These are phyloP conservation scores for Kazachstania bromeliacearum DNA, from an alignment of 805 yeast species.

Conservation along the genomic window DNA sequence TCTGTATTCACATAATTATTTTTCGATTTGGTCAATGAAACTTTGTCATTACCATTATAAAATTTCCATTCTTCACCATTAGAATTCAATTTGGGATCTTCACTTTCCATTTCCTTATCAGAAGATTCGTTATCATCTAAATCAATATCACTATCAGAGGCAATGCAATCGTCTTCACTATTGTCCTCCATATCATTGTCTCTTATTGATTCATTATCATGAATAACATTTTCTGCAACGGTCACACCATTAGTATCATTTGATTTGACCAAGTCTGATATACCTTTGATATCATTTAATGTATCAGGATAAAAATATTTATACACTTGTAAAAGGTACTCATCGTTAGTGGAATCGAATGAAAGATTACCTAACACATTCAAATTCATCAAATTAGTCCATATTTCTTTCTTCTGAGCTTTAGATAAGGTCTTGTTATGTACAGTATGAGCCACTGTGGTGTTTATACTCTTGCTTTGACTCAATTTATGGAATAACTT, in stretches of 20 bases:
- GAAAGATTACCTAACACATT: constrained; percentile 29
- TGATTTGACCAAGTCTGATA: constrained; percentile 1
- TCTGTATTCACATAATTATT: constrained; percentile 15
- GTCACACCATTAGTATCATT: background rate
- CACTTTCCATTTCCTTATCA: no score
- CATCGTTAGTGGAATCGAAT: constrained; percentile 23
- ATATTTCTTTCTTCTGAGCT: constrained; percentile 22
- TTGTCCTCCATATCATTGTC: background rate
- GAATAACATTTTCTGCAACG: background rate
- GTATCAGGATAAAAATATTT: constrained; percentile 27
- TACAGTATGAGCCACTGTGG: background rate
- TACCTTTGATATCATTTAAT: no score
- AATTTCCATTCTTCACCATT: no score
- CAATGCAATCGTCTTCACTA: constrained; percentile 6
- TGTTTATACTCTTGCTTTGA: background rate
- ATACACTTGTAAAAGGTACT: constrained; percentile 24
- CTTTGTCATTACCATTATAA: no score
- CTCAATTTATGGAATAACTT: constrained; percentile 14
- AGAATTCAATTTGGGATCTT: no score
- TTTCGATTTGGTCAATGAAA: constrained; percentile 6
- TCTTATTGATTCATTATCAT: background rate
- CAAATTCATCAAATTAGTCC: constrained; percentile 24
- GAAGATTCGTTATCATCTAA: no score
- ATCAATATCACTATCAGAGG: no score
- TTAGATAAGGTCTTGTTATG: background rate